phyloP scores from a whole-genome alignment of 1,284 basidiomycete species.

The Ganoderma resinaceum region DNA sequence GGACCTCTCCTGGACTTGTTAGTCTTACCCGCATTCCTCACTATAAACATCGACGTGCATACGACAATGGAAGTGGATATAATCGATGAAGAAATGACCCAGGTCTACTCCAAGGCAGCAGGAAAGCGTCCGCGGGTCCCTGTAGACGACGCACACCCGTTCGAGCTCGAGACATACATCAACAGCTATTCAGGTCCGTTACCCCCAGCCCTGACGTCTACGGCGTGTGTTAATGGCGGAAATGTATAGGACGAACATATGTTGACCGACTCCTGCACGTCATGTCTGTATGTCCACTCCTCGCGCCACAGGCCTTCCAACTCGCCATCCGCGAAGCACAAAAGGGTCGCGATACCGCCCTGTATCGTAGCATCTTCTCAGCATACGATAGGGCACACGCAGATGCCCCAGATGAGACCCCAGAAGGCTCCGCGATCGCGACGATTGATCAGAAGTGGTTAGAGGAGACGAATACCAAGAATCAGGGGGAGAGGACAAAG shows the following conservation, averaged over 20 bases:
- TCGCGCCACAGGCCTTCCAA: slow-evolving; percentile 73
- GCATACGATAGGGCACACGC: slow-evolving; percentile 63
- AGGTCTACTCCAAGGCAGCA: slow-evolving; percentile 17
- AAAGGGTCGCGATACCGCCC: slow-evolving; percentile 62
- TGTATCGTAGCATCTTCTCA: slow-evolving; percentile 62
- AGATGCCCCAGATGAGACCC: slow-evolving; percentile 50
- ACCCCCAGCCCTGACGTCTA: neutral
- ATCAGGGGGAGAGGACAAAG: slow-evolving; percentile 71
- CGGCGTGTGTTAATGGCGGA: no score
- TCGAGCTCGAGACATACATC: slow-evolving; percentile 78
- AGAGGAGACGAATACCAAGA: slow-evolving; percentile 65
- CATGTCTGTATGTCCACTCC: slow-evolving; percentile 63
- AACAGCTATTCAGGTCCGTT: slow-evolving; percentile 65
- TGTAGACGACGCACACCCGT: slow-evolving; percentile 79
- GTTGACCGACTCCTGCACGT: slow-evolving; percentile 76
- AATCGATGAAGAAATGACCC: slow-evolving; percentile 33
- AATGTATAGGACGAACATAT: slow-evolving; percentile 62
- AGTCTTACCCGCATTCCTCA: slow-evolving; percentile 1
- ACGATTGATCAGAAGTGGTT: slow-evolving; percentile 68
- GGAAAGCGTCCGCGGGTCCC: slow-evolving; percentile 43
- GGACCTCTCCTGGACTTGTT: neutral
- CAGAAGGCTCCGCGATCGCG: slow-evolving; percentile 54
- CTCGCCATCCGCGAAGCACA: slow-evolving; percentile 69
- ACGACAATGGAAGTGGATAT: slow-evolving; percentile 40
- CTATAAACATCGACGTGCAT: no score